phyloP scores from a whole-genome alignment of 2,329 filamentous ascomycete species.

The Nigrospora osmanthi region DNA sequence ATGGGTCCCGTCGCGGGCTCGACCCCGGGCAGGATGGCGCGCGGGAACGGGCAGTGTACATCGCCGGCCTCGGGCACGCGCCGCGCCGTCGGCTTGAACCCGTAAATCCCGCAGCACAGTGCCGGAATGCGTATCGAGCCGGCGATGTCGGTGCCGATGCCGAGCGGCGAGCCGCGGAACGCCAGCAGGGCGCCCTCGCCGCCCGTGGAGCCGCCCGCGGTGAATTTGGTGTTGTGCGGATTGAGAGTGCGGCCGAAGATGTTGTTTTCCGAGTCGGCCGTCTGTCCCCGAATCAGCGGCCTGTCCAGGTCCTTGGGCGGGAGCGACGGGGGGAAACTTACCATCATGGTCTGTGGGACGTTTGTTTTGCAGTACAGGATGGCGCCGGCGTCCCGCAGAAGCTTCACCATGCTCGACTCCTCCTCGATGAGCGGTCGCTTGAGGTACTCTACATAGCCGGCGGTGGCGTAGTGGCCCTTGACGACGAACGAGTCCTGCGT shows the following conservation, averaged over 20 bases:
- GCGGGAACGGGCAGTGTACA: neutral
- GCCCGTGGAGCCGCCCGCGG: conserved; percentile 26
- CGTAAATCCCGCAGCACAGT: conserved; percentile 19
- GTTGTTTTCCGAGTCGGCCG: conserved; percentile 29
- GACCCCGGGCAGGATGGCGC: conserved; percentile 16
- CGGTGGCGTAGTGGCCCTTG: conserved; percentile 39
- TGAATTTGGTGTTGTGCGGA: conserved; percentile 23
- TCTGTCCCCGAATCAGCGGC: neutral
- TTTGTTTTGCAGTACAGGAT: conserved; percentile 46
- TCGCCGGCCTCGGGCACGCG: neutral
- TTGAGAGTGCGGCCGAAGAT: conserved; percentile 31
- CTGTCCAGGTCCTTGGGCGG: too few species aligned
- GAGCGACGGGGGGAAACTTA: neutral
- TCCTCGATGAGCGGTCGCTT: conserved; percentile 1
- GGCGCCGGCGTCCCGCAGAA: conserved; percentile 35
- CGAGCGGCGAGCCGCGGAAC: conserved; percentile 9
- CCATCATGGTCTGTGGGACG: conserved; percentile 44
- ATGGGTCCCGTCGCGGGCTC: conserved; percentile 32
- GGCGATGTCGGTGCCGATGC: conserved; percentile 12
- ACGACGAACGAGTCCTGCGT: conserved; percentile 57
- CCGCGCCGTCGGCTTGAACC: conserved; percentile 17
- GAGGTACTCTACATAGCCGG: conserved; percentile 39
- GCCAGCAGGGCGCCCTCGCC: conserved; percentile 16
- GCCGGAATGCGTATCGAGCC: conserved; percentile 23
- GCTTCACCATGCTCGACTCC: conserved; percentile 27